phyloP scores from a whole-genome alignment of 768 basidiomycete species.

The Filobasidium wieringae region DNA sequence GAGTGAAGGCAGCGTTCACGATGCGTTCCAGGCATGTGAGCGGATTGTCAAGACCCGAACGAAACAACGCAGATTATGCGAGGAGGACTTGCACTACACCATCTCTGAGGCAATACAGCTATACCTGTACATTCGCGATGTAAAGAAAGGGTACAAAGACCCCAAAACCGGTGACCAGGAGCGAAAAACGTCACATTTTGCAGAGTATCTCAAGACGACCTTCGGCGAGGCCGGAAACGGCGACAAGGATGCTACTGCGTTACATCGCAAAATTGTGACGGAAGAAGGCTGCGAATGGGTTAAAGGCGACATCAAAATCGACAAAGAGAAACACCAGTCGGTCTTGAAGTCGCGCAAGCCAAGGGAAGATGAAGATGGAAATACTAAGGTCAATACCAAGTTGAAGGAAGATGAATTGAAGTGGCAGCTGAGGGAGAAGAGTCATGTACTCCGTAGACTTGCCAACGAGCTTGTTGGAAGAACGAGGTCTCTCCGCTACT shows the following conservation, averaged over 20 bases:
- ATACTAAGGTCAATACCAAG: constrained; percentile 44
- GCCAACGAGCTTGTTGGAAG: constrained; percentile 82
- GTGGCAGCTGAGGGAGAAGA: constrained; percentile 76
- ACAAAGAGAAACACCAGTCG: not conserved
- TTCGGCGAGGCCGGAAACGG: constrained; percentile 56
- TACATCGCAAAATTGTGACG: constrained; percentile 51
- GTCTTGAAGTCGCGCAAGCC: not conserved
- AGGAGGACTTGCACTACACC: constrained; percentile 55
- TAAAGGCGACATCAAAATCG: constrained; percentile 25
- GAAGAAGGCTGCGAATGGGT: constrained; percentile 40
- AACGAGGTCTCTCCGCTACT: constrained; percentile 79
- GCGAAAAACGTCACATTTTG: constrained; percentile 58
- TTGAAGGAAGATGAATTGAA: constrained; percentile 47
- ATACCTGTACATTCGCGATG: constrained; percentile 40
- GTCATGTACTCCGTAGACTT: constrained; percentile 70
- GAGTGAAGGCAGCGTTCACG: constrained; percentile 23
- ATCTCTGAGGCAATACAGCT: constrained; percentile 56
- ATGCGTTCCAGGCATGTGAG: constrained; percentile 86
- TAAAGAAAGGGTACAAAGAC: constrained; percentile 11
- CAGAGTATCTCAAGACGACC: constrained; percentile 60
- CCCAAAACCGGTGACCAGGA: constrained; percentile 52
- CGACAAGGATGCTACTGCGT: constrained; percentile 61
- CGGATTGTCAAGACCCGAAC: constrained; percentile 74
- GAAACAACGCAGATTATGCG: constrained; percentile 67
- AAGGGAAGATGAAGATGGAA: constrained; percentile 47